Conservation (phyloP, 257 asterid species). For the Plantago elongata region DNA sequence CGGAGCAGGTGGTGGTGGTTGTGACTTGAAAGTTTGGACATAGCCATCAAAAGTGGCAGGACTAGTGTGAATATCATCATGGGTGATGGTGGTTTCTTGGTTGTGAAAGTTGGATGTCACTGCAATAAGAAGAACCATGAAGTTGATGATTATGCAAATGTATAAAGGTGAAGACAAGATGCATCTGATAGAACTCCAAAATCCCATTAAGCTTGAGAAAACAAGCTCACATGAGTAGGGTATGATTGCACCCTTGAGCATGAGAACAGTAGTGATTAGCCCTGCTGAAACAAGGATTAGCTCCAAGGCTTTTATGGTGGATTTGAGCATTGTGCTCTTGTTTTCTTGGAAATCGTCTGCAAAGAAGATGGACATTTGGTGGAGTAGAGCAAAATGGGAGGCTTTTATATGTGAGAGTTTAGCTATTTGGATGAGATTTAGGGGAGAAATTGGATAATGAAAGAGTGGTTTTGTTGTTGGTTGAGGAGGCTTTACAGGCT, state of each 20-base stretch:
- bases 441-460: neutral
- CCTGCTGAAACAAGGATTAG: conserved; percentile 46
- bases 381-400: neutral
- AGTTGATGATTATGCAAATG: conserved; percentile 32
- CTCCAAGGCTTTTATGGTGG: conserved; percentile 33
- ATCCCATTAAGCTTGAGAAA: conserved; percentile 24
- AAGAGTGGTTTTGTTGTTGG: neutral
- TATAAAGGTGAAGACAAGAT: conserved; percentile 40
- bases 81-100: conserved; percentile 11
- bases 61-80: neutral
- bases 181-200: conserved; percentile 22
- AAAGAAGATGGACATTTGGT: conserved; percentile 31
- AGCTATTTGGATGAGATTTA: neutral
- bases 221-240: conserved; percentile 24
- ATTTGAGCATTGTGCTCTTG: conserved; percentile 26
- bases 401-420: neutral
- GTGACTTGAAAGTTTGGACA: conserved; percentile 11
- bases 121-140: conserved; percentile 32
- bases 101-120: conserved; percentile 33
- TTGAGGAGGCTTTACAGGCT: conserved; percentile 14
- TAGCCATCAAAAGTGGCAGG: conserved; percentile 5
- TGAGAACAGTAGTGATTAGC: conserved; percentile 26
- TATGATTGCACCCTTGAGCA: conserved; percentile 31
- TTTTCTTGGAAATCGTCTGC: conserved; percentile 27
- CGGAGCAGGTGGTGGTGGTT: conserved; percentile 19